These are phyloP conservation scores for Claviceps sp. DNA, from an alignment of 2,329 filamentous ascomycete species.

Conservation along the genomic window DNA sequence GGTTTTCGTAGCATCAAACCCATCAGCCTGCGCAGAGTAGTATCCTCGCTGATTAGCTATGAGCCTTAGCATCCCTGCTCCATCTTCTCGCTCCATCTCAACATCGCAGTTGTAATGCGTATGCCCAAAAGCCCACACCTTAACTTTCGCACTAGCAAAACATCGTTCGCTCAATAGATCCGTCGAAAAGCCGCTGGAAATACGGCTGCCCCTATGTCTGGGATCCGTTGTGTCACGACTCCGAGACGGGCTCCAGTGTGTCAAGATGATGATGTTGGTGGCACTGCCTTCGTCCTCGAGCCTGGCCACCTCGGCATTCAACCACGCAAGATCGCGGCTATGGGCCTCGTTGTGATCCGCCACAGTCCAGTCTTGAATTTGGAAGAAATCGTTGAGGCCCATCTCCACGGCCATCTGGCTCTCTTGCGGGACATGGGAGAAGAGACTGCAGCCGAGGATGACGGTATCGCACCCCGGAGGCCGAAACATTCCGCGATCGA, in stretches of 20 bases:
- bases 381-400: slow-evolving; percentile 38
- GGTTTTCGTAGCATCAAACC: slow-evolving; percentile 16
- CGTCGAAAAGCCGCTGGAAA: slow-evolving; percentile 23
- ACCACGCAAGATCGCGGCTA: slow-evolving; percentile 26
- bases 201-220: slow-evolving; percentile 16
- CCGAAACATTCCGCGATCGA: slow-evolving; percentile 19
- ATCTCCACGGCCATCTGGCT: slow-evolving; percentile 24
- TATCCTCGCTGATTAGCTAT: slow-evolving; percentile 28
- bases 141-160: slow-evolving; percentile 21
- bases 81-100: slow-evolving; percentile 10
- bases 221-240: slow-evolving; percentile 22
- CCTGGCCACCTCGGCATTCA: slow-evolving; percentile 22
- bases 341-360: slow-evolving; percentile 24
- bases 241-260: slow-evolving; percentile 28
- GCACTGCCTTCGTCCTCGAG: slow-evolving; percentile 9
- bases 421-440: slow-evolving; percentile 30
- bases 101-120: slow-evolving; percentile 34
- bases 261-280: slow-evolving; percentile 23
- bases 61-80: slow-evolving; percentile 16
- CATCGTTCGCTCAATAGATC: slow-evolving; percentile 23
- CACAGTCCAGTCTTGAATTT: slow-evolving; percentile 27
- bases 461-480: slow-evolving; percentile 14
- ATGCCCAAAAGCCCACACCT: slow-evolving; percentile 35
- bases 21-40: slow-evolving; percentile 23
- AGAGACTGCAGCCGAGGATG: slow-evolving; percentile 29